These are phyloP conservation scores for Schizochytrium sp. DNA, from an alignment of 108 stramenopile genomes.

Conservation along the genomic window DNA sequence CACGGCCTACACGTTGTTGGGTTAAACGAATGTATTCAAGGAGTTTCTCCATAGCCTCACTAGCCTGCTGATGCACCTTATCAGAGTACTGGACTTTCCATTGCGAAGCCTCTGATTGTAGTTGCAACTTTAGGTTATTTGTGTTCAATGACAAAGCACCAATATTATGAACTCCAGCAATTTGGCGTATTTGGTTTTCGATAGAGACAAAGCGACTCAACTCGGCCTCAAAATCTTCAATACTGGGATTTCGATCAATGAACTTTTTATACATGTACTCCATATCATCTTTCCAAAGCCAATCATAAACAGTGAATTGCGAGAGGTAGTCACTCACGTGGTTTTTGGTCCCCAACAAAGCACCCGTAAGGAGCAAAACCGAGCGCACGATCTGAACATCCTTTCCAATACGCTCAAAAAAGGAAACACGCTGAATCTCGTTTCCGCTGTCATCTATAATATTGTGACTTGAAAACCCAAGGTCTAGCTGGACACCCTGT, in stretches of 20 bases:
- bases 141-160: conserved; percentile 77
- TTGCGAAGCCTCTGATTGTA: conserved; percentile 71
- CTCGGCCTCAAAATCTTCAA: conserved; percentile 74
- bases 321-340: conserved; percentile 73
- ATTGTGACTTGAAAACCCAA: too few relatives aligned
- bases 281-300: conserved; percentile 82
- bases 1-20: conserved; percentile 68
- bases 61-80: conserved; percentile 76
- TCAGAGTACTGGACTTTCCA: conserved; percentile 79
- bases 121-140: conserved; percentile 77
- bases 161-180: conserved; percentile 73
- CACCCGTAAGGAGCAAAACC: conserved; percentile 78
- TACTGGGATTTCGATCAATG: conserved; percentile 67
- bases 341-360: conserved; percentile 73
- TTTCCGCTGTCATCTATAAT: neutral
- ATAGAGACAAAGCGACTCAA: conserved; percentile 70
- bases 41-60: conserved; percentile 71
- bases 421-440: neutral
- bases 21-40: conserved; percentile 75
- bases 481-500: conserved; percentile 64
- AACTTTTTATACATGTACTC: conserved; percentile 72
- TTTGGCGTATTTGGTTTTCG: conserved; percentile 71
- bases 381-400: conserved; percentile 78
- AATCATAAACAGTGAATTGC: conserved; percentile 75
- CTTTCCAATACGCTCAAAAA: conserved; percentile 73